Evolutionary conservation across 306 rosid genomes (phyloP).

Genomic region (Mucuna pruriens): DNA sequence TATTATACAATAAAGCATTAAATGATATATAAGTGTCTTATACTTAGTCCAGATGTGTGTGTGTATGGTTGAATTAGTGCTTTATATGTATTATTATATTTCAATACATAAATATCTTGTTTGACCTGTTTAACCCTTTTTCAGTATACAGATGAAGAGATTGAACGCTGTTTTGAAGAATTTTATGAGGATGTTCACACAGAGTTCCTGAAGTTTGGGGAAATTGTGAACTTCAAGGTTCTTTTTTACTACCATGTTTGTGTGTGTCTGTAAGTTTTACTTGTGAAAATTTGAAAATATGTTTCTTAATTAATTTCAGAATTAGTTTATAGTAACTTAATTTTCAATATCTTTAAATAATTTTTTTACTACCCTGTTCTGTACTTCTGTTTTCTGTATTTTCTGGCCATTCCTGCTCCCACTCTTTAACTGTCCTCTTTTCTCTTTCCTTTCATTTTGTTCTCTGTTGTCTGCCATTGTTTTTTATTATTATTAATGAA

Average conservation of each 20-base stretch:
- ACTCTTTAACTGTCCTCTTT: background rate
- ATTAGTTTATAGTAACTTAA: background rate
- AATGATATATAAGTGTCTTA: background rate
- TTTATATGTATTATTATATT: slow-evolving; percentile 32
- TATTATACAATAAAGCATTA: background rate
- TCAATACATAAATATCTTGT: slow-evolving; percentile 34
- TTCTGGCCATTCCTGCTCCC: background rate
- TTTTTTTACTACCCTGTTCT: background rate
- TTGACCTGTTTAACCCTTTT: slow-evolving; percentile 46
- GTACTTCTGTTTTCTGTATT: background rate
- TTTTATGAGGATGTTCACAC: slow-evolving; percentile 98
- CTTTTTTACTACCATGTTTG: slow-evolving; percentile 36
- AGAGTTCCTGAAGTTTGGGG: slow-evolving; percentile 93
- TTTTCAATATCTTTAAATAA: background rate
- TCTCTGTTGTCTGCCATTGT: background rate
- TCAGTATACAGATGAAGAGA: slow-evolving; percentile 94
- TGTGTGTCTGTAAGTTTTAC: background rate
- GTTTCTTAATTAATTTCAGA: slow-evolving; percentile 10
- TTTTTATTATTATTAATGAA: background rate
- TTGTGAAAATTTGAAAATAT: background rate
- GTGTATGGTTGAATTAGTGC: slow-evolving; percentile 6
- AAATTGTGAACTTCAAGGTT: slow-evolving; percentile 97
- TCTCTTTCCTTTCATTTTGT: background rate
- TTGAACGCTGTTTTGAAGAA: slow-evolving; percentile 79
- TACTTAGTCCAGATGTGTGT: background rate